Evolutionary conservation across 2,329 filamentous ascomycete species (phyloP).

Genomic region (Talaromyces marneffei): DNA sequence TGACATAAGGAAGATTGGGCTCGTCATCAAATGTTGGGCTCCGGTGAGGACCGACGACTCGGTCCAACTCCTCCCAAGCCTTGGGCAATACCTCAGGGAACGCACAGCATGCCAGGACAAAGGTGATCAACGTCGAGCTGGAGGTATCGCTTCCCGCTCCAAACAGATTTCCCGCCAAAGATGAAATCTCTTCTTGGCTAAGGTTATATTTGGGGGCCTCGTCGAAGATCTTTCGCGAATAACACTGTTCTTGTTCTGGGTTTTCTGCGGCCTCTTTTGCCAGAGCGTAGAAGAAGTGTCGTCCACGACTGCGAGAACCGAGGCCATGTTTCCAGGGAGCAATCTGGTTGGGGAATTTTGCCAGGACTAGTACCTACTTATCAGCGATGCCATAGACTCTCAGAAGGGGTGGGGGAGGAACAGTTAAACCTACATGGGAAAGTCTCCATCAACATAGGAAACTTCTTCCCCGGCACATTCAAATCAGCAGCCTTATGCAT

Average conservation of each 20-base stretch:
- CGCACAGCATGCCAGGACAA: constrained; percentile 15
- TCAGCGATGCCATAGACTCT: not conserved
- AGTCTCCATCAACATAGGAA: constrained; percentile 54
- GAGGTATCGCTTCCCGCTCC: constrained; percentile 27
- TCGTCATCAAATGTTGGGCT: constrained; percentile 30
- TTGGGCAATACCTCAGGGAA: constrained; percentile 31
- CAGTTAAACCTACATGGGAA: constrained; percentile 38
- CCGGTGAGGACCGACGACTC: constrained; percentile 27
- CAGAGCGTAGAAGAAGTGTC: constrained; percentile 49
- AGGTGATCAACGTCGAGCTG: constrained; percentile 26
- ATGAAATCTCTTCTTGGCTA: constrained; percentile 42
- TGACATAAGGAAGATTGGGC: constrained; percentile 25
- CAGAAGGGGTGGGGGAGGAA: not conserved
- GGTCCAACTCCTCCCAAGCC: constrained; percentile 36
- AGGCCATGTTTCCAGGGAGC: constrained; percentile 49
- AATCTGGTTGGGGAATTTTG: constrained; percentile 45
- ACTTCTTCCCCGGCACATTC: constrained; percentile 51
- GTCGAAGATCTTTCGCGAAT: constrained; percentile 45
- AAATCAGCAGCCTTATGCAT: constrained; percentile 56
- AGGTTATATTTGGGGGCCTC: constrained; percentile 45
- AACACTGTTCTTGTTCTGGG: constrained; percentile 34
- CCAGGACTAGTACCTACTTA: constrained; percentile 27
- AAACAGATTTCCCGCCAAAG: constrained; percentile 42
- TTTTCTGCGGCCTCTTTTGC: constrained; percentile 47
- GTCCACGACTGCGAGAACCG: constrained; percentile 41